Base-by-base conservation (phyloP, 805 yeast species). In the Saturnispora quitensis region DNA sequence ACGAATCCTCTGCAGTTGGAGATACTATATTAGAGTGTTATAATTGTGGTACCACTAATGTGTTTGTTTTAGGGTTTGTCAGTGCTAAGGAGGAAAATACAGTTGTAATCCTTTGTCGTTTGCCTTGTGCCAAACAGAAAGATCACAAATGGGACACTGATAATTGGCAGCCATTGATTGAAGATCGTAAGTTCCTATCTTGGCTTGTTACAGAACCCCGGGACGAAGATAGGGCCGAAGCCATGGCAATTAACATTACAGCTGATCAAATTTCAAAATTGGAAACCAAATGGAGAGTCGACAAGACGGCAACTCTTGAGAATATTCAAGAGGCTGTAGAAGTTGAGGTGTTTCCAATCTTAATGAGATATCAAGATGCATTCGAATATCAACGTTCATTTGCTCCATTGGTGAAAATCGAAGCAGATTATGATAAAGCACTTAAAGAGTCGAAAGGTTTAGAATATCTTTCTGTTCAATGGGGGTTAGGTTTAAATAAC, bases 1-100 rank as follows among this genome's bases (percentile, higher is more conserved):
- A 89, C 64, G 82, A 82, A 36, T 85, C 84, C 25, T 82, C 90
- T 1, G 89, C 86, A 55, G 71, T 89, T 25, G 97, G 97, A n/a
- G 96, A 86, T 50, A 84, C 90, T 5, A 75, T 81, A 1, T 69
- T 90, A 53, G 97, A 90, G 65, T 90, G 97, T 69, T 90, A 89
- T 68, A 84, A 82, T 62, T 90, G 97, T 71, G 96, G 96, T 31
- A 79, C 77, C 62, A 80, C 74, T 54, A 90, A 90, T 60, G 85
- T 82, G 2, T 90, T 90, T 59, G 73, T 83, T 25, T 70, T 90
- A 38, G 97, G 97, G 0, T 89, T 84, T 66, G 93, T 90, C 15
- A 77, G 89, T 25, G 96, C 97, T 4, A 87, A 86, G 62, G 78
- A 82, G 53, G 95, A 88, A 58, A 82, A 89, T 4, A 89, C 89